Percentiles rank a stretch among this genome's conserved stretches.
Evolutionary conservation across 108 stramenopile species (phyloP).

Genomic region (Schizochytrium sp.): DNA sequence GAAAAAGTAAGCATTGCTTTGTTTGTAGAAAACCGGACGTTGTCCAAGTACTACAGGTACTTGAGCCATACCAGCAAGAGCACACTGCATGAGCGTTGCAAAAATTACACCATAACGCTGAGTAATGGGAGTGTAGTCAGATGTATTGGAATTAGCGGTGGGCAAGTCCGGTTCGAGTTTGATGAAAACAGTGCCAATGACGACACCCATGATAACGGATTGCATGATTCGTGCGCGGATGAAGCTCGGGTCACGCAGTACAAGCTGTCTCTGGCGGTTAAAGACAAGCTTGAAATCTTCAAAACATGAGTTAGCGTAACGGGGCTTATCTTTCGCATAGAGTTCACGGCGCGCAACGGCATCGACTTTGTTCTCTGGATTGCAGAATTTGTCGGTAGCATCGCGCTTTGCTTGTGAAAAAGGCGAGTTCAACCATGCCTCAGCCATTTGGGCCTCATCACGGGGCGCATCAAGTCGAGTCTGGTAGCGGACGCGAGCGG

Average conservation of each 20-base stretch:
- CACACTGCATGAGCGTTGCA: slow-evolving; percentile 3
- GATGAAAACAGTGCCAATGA: slow-evolving; percentile 61
- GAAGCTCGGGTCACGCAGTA: slow-evolving; percentile 46
- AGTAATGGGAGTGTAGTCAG: background rate
- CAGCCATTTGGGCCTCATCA: background rate
- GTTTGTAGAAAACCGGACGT: slow-evolving; percentile 36
- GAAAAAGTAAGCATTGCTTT: slow-evolving; percentile 77
- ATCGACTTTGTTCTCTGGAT: background rate
- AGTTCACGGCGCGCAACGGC: background rate
- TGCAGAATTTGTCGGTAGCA: background rate
- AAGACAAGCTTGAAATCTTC: background rate
- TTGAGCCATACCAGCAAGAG: slow-evolving; percentile 32
- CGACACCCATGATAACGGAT: background rate
- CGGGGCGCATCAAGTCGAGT: background rate
- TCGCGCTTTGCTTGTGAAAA: background rate
- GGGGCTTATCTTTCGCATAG: slow-evolving; percentile 63
- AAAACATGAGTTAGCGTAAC: slow-evolving; percentile 66
- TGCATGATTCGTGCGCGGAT: slow-evolving; percentile 24
- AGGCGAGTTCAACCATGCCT: background rate
- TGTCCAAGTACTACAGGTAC: background rate
- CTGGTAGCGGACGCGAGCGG: background rate
- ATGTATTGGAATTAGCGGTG: background rate
- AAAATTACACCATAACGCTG: slow-evolving; percentile 26
- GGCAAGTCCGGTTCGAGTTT: background rate
- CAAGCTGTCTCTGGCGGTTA: slow-evolving; percentile 8